phyloP scores from a whole-genome alignment of 2,329 filamentous ascomycete species.

The Scolecobasidium constrictum region DNA sequence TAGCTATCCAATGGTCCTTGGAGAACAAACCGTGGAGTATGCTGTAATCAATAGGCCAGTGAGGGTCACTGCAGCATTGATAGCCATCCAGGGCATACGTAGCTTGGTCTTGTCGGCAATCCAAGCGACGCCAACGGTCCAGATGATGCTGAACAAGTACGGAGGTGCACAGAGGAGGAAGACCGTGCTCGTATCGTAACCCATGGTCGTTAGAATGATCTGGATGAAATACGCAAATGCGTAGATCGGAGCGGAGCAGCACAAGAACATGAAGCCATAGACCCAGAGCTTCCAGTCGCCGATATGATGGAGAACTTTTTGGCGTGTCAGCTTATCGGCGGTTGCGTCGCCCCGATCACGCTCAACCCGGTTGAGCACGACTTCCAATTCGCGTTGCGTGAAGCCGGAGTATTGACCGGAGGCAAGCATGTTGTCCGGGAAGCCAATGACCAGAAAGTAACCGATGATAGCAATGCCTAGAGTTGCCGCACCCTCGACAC shows the following conservation, averaged over 20 bases:
- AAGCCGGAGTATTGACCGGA: conserved; percentile 15
- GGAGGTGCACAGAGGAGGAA: conserved; percentile 28
- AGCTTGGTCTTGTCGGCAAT: conserved; percentile 21
- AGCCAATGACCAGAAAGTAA: conserved; percentile 19
- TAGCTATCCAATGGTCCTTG: no score
- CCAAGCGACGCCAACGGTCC: conserved; percentile 22
- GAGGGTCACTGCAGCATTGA: conserved; percentile 14
- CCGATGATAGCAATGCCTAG: conserved; percentile 15
- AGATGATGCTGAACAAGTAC: conserved; percentile 22
- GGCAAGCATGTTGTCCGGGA: conserved; percentile 19
- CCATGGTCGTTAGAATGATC: conserved; percentile 18
- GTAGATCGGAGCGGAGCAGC: conserved; percentile 16
- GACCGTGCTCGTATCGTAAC: conserved; percentile 16
- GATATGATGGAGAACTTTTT: conserved; percentile 13
- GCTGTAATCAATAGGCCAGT: no score
- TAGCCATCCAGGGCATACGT: conserved; percentile 19
- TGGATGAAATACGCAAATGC: conserved; percentile 18
- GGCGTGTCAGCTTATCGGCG: conserved; percentile 15
- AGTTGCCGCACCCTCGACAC: conserved; percentile 15
- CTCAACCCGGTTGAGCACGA: conserved; percentile 18
- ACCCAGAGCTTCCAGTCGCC: conserved; percentile 16
- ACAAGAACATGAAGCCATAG: conserved; percentile 17
- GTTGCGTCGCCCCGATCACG: conserved; percentile 15
- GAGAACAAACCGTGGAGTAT: neutral
- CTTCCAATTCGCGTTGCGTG: conserved; percentile 18